Base-by-base conservation (phyloP, 1,284 basidiomycete genomes). In the Cryptococcus sp. region DNA sequence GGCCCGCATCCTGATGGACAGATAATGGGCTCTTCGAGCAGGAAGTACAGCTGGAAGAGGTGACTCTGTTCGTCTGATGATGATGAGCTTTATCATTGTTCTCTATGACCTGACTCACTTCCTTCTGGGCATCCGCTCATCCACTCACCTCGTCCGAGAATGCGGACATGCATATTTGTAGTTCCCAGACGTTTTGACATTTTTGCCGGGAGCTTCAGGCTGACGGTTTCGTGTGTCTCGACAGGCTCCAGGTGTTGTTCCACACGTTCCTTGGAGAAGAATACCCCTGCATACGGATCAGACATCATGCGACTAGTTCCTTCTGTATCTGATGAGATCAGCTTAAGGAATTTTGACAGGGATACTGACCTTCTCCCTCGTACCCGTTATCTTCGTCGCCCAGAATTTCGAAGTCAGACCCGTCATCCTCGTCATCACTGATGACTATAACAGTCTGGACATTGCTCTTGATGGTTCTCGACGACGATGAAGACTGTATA, bases 41-140 rank as follows among this genome's bases (percentile, higher is more conserved):
- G 81, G 50, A 83, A 83, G 73, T 92, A 94, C 34, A 92, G 82
- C 62, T 84, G 83, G 76, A 94, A 94, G 52, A 95, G 79, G 73
- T 88, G 89, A 57, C 84, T 85, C 70, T 95, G 91, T 73, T 94
- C 91, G 66, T 86, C 86, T 75, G 11, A 8, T 14, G 38, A 47
- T 50, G 46, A 46, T 46, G 30, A 14, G 11, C 10, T 14, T 37
- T 41, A 10, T 41, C 38, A 10, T 41, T n/a, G 32, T 1, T 15
- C 15, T 8, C 15, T 31, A 36, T 48, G 33, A 13, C 13, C 11
- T 3, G 0, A 61, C 65, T 68, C 50, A 72, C 70, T 64, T 57
- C 89, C 90, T 73, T 94, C 91, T 0, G 91, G 90, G 73, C 91
- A 94, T 7, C 91, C 91, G 71, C 89, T 90, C 91, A 94, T 94